Conservation (phyloP, 202 grass and related monocot genomes). For the Eragrostis tef region DNA sequence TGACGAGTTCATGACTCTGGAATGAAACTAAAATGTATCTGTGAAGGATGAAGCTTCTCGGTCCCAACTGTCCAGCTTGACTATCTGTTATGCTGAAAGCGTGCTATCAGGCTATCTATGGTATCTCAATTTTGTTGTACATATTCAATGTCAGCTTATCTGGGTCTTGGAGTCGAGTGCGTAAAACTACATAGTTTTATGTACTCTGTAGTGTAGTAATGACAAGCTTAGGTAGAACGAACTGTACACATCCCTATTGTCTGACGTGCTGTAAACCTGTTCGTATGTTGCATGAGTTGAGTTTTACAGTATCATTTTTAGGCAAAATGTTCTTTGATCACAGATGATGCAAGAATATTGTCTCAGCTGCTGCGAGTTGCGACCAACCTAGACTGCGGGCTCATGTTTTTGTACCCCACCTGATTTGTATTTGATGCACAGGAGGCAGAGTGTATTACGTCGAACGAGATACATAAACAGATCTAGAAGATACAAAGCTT, state of each 20-base stretch:
- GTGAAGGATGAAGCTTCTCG: background rate
- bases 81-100: background rate
- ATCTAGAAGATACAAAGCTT: background rate
- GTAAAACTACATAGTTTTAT: background rate
- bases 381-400: background rate
- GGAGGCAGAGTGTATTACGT: background rate
- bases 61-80: background rate
- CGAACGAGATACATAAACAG: background rate
- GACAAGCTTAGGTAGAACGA: background rate
- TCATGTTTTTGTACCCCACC: background rate
- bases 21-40: background rate
- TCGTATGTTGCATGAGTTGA: background rate
- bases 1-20: conserved; percentile 58
- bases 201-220: background rate
- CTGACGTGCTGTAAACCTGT: background rate
- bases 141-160: conserved; percentile 40
- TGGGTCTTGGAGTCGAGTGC: no score
- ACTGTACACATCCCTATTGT: background rate
- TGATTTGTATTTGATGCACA: background rate
- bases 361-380: background rate
- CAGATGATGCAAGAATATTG: background rate
- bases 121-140: conserved; percentile 23
- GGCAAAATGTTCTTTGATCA: background rate
- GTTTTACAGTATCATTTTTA: background rate
- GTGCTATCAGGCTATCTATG: background rate